Evolutionary conservation across 2,329 filamentous ascomycete species (phyloP).

Genomic region (Hortaea sp.): DNA sequence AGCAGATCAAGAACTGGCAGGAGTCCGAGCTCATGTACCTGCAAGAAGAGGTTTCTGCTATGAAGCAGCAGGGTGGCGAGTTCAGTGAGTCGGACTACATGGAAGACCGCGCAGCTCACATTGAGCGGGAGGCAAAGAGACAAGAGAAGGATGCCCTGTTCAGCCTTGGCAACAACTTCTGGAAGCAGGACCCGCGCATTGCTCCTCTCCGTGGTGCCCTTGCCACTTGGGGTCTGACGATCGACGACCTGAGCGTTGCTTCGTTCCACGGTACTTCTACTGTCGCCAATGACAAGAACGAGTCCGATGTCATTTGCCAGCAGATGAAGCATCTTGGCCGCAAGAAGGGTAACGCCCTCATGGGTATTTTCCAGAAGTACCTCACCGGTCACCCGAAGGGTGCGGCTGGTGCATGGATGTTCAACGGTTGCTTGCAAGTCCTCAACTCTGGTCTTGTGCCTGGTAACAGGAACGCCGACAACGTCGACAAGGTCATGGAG

Average conservation of each 20-base stretch:
- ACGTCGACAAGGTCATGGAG: conserved; percentile 92
- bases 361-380: conserved; percentile 99
- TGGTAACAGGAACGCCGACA: conserved; percentile 96
- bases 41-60: conserved; percentile 82
- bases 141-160: conserved; percentile 89
- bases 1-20: conserved; percentile 92
- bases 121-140: conserved; percentile 75
- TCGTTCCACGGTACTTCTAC: conserved; percentile 99
- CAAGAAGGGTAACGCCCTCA: conserved; percentile 87
- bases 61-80: conserved; percentile 64
- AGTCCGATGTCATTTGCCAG: conserved; percentile 93
- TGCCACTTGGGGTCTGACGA: conserved; percentile 94
- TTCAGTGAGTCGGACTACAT: conserved; percentile 81
- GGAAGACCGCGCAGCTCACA: conserved; percentile 73
- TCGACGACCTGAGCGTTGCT: conserved; percentile 88
- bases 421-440: conserved; percentile 95
- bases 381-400: conserved; percentile 98
- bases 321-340: conserved; percentile 92
- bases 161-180: conserved; percentile 96
- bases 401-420: conserved; percentile 98
- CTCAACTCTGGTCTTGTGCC: conserved; percentile 90
- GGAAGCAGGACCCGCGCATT: conserved; percentile 90
- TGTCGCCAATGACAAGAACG: conserved; percentile 98
- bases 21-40: conserved; percentile 90
- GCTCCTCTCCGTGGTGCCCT: conserved; percentile 91